Percentiles rank a stretch among this genome's conserved stretches.
phyloP scores from a whole-genome alignment of 257 asterid genomes.

The Solanum lignicaule region DNA sequence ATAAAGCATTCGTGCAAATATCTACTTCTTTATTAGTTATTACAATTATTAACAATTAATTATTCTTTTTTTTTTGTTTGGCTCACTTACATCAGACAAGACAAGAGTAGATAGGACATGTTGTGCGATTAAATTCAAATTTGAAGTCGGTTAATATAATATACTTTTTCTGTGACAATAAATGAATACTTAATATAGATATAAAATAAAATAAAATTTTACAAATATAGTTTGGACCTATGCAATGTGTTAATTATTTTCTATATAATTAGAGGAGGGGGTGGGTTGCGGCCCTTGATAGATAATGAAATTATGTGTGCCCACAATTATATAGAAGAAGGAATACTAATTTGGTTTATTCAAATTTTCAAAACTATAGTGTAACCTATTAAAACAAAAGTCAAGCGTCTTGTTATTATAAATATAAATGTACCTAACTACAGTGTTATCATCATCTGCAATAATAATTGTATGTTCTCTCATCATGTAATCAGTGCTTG shows the following conservation, averaged over 20 bases:
- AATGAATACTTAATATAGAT: background rate
- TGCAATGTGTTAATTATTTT: background rate
- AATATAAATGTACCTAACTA: background rate
- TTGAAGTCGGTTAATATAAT: background rate
- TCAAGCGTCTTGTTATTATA: background rate
- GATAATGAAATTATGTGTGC: background rate
- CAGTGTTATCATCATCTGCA: background rate
- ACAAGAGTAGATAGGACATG: background rate
- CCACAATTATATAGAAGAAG: background rate
- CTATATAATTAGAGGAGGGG: background rate
- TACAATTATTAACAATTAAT: no score
- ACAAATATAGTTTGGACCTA: background rate
- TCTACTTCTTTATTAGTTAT: background rate
- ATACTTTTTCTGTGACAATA: background rate
- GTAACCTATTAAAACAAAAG: background rate
- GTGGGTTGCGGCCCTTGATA: background rate
- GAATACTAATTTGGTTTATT: background rate
- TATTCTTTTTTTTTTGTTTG: background rate
- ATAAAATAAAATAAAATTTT: background rate
- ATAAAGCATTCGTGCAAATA: background rate
- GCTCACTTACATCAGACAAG: background rate
- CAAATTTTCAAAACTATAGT: background rate
- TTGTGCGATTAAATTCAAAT: background rate
- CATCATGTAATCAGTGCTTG: background rate
- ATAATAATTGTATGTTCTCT: background rate